Conservation (phyloP, 2,329 filamentous ascomycete species). For the Neoarthrinium moseri region DNA sequence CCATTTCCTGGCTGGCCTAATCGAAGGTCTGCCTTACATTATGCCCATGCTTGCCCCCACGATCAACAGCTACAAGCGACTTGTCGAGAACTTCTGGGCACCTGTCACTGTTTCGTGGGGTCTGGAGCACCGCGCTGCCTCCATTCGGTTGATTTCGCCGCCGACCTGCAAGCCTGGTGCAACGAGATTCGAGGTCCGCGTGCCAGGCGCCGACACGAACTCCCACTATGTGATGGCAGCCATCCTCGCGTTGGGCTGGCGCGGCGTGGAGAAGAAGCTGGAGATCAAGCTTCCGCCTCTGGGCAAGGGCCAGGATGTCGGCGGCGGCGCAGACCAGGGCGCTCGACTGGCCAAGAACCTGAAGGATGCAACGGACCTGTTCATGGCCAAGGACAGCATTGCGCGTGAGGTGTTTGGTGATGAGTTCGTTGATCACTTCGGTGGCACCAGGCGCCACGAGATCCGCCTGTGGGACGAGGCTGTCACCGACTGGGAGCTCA, state of each 20-base stretch:
- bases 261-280: slow-evolving; percentile 89
- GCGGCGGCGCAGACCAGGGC: slow-evolving; percentile 68
- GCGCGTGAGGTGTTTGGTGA: slow-evolving; percentile 87
- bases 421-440: slow-evolving; percentile 94
- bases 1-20: slow-evolving; percentile 87
- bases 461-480: slow-evolving; percentile 89
- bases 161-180: slow-evolving; percentile 81
- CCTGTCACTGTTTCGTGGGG: slow-evolving; percentile 98
- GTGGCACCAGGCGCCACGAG: slow-evolving; percentile 89
- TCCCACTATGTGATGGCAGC: slow-evolving; percentile 84
- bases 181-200: slow-evolving; percentile 89
- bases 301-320: slow-evolving; percentile 80
- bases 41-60: slow-evolving; percentile 96
- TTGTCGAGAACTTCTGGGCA: slow-evolving; percentile 99
- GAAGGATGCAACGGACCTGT: slow-evolving; percentile 78
- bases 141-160: slow-evolving; percentile 84
- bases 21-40: slow-evolving; percentile 86
- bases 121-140: slow-evolving; percentile 89
- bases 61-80: slow-evolving; percentile 95
- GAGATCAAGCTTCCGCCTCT: slow-evolving; percentile 80
- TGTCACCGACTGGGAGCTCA: slow-evolving; percentile 90
- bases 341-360: slow-evolving; percentile 79
- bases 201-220: slow-evolving; percentile 92
- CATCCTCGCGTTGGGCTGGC: slow-evolving; percentile 83
- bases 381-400: slow-evolving; percentile 75